These are phyloP conservation scores for Galerina sulciceps DNA, from an alignment of 768 basidiomycete species.

Conservation along the genomic window DNA sequence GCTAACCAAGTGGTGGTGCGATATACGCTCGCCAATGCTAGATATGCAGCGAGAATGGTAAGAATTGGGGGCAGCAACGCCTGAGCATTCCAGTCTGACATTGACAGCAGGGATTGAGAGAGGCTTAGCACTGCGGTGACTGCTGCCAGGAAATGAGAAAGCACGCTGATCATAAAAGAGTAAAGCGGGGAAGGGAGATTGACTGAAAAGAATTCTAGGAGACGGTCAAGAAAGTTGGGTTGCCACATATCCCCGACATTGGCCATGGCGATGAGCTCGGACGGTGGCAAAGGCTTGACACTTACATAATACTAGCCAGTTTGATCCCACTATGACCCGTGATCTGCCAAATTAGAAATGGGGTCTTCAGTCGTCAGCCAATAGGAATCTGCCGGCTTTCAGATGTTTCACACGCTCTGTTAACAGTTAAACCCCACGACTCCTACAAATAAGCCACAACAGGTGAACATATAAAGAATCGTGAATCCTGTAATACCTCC, in stretches of 20 bases:
- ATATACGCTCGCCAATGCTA: conserved; percentile 77
- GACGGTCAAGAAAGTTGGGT: conserved; percentile 54
- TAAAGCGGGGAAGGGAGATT: conserved; percentile 61
- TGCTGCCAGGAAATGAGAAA: conserved; percentile 58
- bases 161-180: conserved; percentile 48
- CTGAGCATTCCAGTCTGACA: conserved; percentile 59
- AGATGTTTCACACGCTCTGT: conserved; percentile 20
- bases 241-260: conserved; percentile 34
- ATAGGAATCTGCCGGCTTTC: conserved; percentile 27
- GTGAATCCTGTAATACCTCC: conserved; percentile 10
- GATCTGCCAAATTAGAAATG: background rate
- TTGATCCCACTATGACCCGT: background rate
- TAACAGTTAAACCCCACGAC: conserved; percentile 20
- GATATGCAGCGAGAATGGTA: conserved; percentile 71
- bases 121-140: conserved; percentile 53
- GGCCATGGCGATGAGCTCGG: conserved; percentile 20
- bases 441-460: conserved; percentile 28
- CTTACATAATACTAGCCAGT: background rate
- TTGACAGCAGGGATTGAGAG: conserved; percentile 54
- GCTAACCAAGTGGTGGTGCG: conserved; percentile 80
- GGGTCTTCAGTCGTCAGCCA: conserved; percentile 15
- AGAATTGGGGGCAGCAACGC: conserved; percentile 75
- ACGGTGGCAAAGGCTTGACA: too few relatives aligned
- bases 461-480: conserved; percentile 31
- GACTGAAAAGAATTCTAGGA: conserved; percentile 58